Evolutionary conservation across 495 filamentous ascomycete species (phyloP), one percentile per base, ranked within the genome.

Genomic region (Neurospora sp.): DNA sequence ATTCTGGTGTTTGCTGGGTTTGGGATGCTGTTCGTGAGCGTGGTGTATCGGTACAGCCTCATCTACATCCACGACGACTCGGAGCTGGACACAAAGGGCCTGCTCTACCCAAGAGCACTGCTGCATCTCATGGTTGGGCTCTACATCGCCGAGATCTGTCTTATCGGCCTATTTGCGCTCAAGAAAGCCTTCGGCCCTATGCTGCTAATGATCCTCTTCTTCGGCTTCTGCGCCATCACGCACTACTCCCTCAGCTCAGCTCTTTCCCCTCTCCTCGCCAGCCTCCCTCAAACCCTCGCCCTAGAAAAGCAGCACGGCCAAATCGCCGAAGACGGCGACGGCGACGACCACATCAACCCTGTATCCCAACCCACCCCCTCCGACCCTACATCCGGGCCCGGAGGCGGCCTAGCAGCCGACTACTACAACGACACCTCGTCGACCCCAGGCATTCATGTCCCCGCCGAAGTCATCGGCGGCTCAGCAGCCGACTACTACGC

Each of bases 121-220:
- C 92, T 94, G 77, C 94, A 97, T 40, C 88, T 94, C 70, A 89
- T 93, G 44, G 89, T 92, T 1, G 94, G 94, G 20, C 87, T 94
- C 37, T 97, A 97, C 80, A 83, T 97, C 31, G 87, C 90, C 20
- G 88, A 94, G 74, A 76, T 94, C 72, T 94, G 92, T 78, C 79
- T 97, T 74, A 90, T 97, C 70, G 94, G 93, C 62, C 87, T 97
- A 42, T 95, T 97, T 75, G 90, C 87, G 59, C 89, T 96, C 70
- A 86, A 85, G 62, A 79, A 79, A 18, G 90, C 91, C 27, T 73
- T 89, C 20, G 94, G 92, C 1, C 94, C 94, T 11, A 77, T 94
- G 73, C 80, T 94, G 40, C 84, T 97, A 41, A 91, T 93, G 86
- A 86, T 91, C 72, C 78, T 93, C 72, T 88, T 94, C 75, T 83